Evolutionary conservation across 176 grass and related monocot species (phyloP).

Genomic region (Miscanthus lutarioriparius): DNA sequence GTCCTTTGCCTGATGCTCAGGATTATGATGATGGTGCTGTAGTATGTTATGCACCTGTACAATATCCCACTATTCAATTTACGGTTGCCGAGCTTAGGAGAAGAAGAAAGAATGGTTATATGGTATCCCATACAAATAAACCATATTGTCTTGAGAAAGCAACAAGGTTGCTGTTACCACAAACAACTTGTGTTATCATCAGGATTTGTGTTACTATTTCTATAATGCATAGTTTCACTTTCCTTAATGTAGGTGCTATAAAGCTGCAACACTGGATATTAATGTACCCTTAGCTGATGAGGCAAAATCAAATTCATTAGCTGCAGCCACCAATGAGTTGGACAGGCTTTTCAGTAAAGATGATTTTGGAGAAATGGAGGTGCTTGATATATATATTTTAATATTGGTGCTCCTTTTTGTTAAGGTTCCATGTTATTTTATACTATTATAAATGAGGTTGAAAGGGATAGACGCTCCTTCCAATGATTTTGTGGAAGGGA

Average conservation of each 20-base stretch:
- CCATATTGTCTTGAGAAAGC: conserved; percentile 35
- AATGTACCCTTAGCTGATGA: conserved; percentile 63
- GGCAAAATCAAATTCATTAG: conserved; percentile 64
- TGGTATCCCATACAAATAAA: conserved; percentile 45
- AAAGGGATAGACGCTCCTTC: neutral
- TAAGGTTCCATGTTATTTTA: neutral
- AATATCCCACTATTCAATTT: conserved; percentile 65
- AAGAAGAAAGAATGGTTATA: conserved; percentile 61
- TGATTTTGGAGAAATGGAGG: conserved; percentile 94
- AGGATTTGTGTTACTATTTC: neutral
- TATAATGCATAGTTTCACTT: conserved; percentile 32
- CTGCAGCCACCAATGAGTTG: conserved; percentile 75
- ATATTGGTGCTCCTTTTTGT: neutral
- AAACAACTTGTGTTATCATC: conserved; percentile 33
- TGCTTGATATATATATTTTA: conserved; percentile 27
- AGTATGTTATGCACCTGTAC: conserved; percentile 48
- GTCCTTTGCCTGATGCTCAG: conserved; percentile 31
- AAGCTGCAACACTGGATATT: conserved; percentile 69
- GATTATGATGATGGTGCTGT: conserved; percentile 36
- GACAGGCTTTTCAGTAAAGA: conserved; percentile 94
- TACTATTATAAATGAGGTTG: neutral
- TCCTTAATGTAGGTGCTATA: conserved; percentile 59
- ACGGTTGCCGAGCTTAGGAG: conserved; percentile 66
- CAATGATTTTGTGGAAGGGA: neutral
- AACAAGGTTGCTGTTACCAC: conserved; percentile 53